A percentile compares a stretch with the other conserved stretches of the same genome.
Conservation (phyloP, 2,329 filamentous ascomycete genomes). For the Cladosporium colombiae region DNA sequence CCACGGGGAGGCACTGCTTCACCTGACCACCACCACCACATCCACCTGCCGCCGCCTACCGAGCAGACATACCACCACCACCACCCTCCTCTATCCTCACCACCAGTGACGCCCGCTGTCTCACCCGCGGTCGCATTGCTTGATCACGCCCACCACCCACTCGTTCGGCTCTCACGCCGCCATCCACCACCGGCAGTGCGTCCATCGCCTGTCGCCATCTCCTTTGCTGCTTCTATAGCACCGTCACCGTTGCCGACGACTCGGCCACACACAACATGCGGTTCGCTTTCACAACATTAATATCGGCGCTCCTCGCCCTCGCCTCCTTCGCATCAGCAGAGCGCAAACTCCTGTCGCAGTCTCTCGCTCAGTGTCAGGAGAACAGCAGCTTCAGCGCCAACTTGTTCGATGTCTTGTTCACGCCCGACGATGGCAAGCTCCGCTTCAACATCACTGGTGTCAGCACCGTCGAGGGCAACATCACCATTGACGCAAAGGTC, state of each 20-base stretch:
- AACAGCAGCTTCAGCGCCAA: constrained; percentile 85
- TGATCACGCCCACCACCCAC: constrained; percentile 12
- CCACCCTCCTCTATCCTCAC: not conserved
- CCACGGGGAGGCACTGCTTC: not conserved
- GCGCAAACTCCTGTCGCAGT: constrained; percentile 71
- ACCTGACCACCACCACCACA: not conserved
- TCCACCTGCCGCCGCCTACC: constrained; percentile 12
- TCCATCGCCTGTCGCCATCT: constrained; percentile 12
- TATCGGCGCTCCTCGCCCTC: constrained; percentile 38
- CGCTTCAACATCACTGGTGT: constrained; percentile 76
- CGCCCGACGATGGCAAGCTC: constrained; percentile 71
- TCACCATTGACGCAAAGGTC: constrained; percentile 74
- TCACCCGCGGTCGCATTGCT: constrained; percentile 15
- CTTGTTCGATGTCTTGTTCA: constrained; percentile 82
- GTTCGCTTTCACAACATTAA: constrained; percentile 21
- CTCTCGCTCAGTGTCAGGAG: constrained; percentile 79
- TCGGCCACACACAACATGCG: constrained; percentile 16
- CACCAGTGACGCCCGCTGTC: constrained; percentile 16
- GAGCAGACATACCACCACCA: constrained; percentile 1
- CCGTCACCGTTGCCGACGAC: constrained; percentile 13
- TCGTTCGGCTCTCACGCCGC: constrained; percentile 13
- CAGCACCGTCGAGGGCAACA: constrained; percentile 79
- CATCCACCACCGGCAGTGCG: not conserved
- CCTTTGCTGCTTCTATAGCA: not conserved
- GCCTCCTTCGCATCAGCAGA: constrained; percentile 58